Evolutionary conservation across 495 filamentous ascomycete species (phyloP).

Genomic region (Penicillium malachiteum): DNA sequence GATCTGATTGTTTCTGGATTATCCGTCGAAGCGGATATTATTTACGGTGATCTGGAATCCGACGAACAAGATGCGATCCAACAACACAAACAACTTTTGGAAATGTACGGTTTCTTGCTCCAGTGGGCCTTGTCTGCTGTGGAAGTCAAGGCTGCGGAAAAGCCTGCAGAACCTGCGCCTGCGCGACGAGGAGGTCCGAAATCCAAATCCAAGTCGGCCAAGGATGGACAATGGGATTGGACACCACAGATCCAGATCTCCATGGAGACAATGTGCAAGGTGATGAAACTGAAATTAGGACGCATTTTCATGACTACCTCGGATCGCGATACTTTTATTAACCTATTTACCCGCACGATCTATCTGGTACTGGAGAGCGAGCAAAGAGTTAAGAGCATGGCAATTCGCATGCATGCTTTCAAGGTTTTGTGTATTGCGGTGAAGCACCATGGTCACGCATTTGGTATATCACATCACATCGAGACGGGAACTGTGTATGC

Average conservation of each 20-base stretch:
- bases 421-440: constrained; percentile 95
- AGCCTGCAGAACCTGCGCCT: constrained; percentile 66
- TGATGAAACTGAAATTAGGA: constrained; percentile 85
- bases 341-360: constrained; percentile 87
- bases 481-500: neutral
- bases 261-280: constrained; percentile 92
- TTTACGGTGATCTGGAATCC: constrained; percentile 80
- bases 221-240: constrained; percentile 85
- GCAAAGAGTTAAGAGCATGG: constrained; percentile 83
- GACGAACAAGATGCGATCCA: constrained; percentile 85
- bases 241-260: constrained; percentile 82
- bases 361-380: constrained; percentile 95
- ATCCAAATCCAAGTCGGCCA: constrained; percentile 68
- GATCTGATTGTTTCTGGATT: constrained; percentile 90
- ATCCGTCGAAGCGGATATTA: constrained; percentile 85
- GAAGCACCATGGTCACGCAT: constrained; percentile 97
- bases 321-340: constrained; percentile 93
- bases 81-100: constrained; percentile 85
- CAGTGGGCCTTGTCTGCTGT: constrained; percentile 94
- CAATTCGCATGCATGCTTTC: constrained; percentile 93
- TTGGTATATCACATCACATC: constrained; percentile 62
- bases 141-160: constrained; percentile 90
- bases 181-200: constrained; percentile 74
- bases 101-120: constrained; percentile 91
- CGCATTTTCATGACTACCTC: constrained; percentile 94